phyloP scores from a whole-genome alignment of 179 eudicot genomes.

The Silene vulgaris region DNA sequence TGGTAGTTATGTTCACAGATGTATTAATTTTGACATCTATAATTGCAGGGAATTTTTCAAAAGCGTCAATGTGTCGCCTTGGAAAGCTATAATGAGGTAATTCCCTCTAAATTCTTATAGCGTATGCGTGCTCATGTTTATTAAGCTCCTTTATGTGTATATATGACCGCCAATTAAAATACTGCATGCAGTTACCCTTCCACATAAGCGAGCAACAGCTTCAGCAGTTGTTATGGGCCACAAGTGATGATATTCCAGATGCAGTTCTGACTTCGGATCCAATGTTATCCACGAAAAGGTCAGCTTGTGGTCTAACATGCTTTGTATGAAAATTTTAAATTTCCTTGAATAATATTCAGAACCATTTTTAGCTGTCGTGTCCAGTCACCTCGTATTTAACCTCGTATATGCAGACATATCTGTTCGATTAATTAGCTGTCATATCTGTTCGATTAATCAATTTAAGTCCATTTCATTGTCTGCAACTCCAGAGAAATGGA shows the following conservation, averaged over 20 bases:
- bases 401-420: too few relatives aligned
- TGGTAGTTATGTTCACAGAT: too few relatives aligned
- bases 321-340: neutral
- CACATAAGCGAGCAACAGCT: slow-evolving; percentile 34
- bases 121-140: too few relatives aligned
- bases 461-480: too few relatives aligned
- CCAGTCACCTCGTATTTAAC: too few relatives aligned
- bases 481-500: slow-evolving; percentile 28
- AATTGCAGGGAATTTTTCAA: slow-evolving; percentile 32
- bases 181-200: slow-evolving; percentile 29
- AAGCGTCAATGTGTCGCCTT: slow-evolving; percentile 28
- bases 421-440: too few relatives aligned
- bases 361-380: too few relatives aligned
- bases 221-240: slow-evolving; percentile 32
- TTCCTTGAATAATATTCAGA: neutral
- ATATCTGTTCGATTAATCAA: too few relatives aligned
- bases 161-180: slow-evolving; percentile 21
- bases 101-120: neutral
- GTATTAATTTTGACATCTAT: neutral
- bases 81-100: slow-evolving; percentile 36
- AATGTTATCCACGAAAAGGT: slow-evolving; percentile 40
- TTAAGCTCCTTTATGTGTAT: too few relatives aligned
- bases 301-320: neutral
- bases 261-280: slow-evolving; percentile 26
- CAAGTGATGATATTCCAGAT: slow-evolving; percentile 31